Evolutionary conservation across 177 flowering plant genomes (phyloP), one percentile per base, ranked within the genome.

Genomic region (Viscum album): DNA sequence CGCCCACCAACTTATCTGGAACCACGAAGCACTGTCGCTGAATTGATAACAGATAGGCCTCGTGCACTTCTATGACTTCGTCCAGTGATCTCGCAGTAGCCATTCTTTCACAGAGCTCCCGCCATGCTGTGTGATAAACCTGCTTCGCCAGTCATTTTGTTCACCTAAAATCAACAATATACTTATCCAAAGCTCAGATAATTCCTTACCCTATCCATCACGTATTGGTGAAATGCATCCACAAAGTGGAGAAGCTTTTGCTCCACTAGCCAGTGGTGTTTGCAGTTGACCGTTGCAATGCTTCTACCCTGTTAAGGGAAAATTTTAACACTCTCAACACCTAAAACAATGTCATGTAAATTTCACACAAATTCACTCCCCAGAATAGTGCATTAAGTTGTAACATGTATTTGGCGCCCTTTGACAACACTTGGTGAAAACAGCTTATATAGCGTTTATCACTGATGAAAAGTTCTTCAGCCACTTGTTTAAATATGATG

Each of bases 91-190:
- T 83, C 65, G 99, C 99, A 34, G 85, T 79, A 45, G 88, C 81
- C 96, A 92, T 85, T 67, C 89, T 95, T 77, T 89, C 86, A 76
- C 93, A 90, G 50, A 95, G 94, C 70, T 95, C 98, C 73, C 81
- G 84, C 99, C 99, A 95, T 60, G 99, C 96, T 82, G 87, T 92
- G 73, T 95, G 99, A 79, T 89, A 88, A 28, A 93, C 98, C 98
- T 92, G 83, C 70, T 73, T 69, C 73, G 24, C 3, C 21, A 2
- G 52, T 15, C 19, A 21, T 13, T 45, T 45, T 45, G 23, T 24
- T 24, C 6, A 19, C 21, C 4, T 45, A 45, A 45, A 45, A 24
- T 4, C 23, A 13, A 45, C 52, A 37, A n/a, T n/a, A n/a, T n/a
- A n/a, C n/a, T 37, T 5, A 13, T 37, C 41, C 41, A 59, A 32